A percentile compares a stretch with the other conserved stretches of the same genome.
Evolutionary conservation across 805 yeast species (phyloP).

Genomic region (Starmerella etchellsii): DNA sequence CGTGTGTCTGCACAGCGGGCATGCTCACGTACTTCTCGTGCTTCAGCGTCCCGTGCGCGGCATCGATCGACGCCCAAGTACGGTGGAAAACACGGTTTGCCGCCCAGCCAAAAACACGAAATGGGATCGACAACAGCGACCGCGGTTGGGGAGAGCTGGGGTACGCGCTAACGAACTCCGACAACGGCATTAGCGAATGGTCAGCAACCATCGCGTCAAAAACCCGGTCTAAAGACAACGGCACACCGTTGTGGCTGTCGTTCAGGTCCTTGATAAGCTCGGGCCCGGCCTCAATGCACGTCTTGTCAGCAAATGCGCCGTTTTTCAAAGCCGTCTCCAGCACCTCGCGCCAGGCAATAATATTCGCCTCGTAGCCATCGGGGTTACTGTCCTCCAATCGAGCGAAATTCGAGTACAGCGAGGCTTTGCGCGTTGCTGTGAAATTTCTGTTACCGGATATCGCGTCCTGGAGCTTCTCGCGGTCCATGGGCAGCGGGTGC

Average conservation of each 20-base stretch:
- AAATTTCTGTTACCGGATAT: conserved; percentile 26
- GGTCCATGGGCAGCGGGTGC: conserved; percentile 17
- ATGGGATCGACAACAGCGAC: background rate
- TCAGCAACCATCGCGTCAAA: conserved; percentile 23
- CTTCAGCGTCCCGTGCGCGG: conserved; percentile 19
- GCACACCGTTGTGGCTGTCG: conserved; percentile 24
- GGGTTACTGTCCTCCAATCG: conserved; percentile 33
- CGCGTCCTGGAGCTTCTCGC: conserved; percentile 9
- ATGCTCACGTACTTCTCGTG: conserved; percentile 22
- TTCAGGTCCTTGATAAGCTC: conserved; percentile 18
- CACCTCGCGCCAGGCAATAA: conserved; percentile 35
- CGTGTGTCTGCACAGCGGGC: conserved; percentile 12
- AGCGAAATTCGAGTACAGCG: conserved; percentile 39
- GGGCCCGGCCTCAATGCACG: conserved; percentile 22
- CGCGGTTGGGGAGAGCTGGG: conserved; percentile 10
- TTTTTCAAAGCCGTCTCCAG: conserved; percentile 24
- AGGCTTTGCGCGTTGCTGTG: conserved; percentile 31
- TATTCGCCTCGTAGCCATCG: conserved; percentile 40
- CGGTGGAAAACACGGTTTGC: conserved; percentile 9
- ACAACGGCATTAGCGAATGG: conserved; percentile 20
- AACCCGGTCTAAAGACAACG: conserved; percentile 25
- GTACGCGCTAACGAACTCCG: conserved; percentile 13
- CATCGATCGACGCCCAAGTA: conserved; percentile 19
- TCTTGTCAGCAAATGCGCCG: conserved; percentile 23
- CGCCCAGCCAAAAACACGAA: conserved; percentile 10